Base-by-base conservation (phyloP, 495 filamentous ascomycete genomes). In the Annulohypoxylon nitens region DNA sequence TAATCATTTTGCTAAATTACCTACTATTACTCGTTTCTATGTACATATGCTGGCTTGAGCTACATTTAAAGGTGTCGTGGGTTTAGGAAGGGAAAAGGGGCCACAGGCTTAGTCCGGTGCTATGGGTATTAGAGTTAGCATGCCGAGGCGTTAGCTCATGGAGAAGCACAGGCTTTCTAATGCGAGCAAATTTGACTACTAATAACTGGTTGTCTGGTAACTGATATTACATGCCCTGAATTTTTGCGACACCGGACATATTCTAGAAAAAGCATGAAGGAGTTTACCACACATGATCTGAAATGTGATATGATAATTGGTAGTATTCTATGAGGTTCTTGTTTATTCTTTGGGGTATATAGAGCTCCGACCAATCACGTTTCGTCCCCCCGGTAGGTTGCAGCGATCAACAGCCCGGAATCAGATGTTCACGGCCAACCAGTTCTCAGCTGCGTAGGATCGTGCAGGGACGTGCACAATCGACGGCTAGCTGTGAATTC, bases 121-220 rank as follows among this genome's bases (percentile, higher is more conserved):
- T 64, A 48, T 26, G 41, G 39, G 50, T 37, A 58, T 50, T 47
- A 50, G 39, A 64, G 39, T 18, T 58, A 64, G 67, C 67, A 63
- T 63, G 14, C 41, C 26, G 16, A 39, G 41, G 51, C 51, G 18
- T 30, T 34, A 20, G 50, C 3, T 47, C 58, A 43, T 59, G 63
- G 53, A 30, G 50, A 57, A 30, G 3, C 30, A 4, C 43, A 20
- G 39, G 11, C n/a, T 51, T 68, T 59, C 33, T 30, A 43, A 23
- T 58, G 7, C 37, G 10, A 20, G 8, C 20, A 23, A 9, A 20
- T 58, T 58, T 39, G 23, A 39, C 34, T 20, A n/a, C 18, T 57
- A 30, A 36, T 57, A 18, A 33, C 6, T 57, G 23, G 43, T 43
- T 43, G 12, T n/a, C 14, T 1, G 14, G 39, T 20, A 18, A 12